These are phyloP conservation scores for Dacryopinax primogenitus DNA, from an alignment of 768 basidiomycete species.

Conservation along the genomic window DNA sequence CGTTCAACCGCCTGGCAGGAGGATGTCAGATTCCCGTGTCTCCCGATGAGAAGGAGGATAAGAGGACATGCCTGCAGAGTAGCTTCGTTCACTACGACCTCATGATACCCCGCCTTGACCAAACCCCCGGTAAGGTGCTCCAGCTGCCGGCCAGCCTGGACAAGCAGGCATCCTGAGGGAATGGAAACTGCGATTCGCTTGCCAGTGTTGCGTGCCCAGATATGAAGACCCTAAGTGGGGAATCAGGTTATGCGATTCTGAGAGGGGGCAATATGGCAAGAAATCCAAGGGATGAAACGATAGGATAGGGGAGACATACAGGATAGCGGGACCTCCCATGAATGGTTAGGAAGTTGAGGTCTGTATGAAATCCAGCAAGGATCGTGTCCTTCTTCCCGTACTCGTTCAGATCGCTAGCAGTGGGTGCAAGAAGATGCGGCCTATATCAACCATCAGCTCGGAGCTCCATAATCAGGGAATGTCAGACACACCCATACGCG, in stretches of 20 bases:
- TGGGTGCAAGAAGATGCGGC: conserved; percentile 83
- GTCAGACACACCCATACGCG: conserved; percentile 65
- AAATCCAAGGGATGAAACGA: no score
- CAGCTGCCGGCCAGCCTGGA: conserved; percentile 92
- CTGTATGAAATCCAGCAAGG: conserved; percentile 86
- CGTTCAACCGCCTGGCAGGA: background rate
- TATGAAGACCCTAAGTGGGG: conserved; percentile 51
- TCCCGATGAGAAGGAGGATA: background rate
- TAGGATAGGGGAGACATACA: background rate
- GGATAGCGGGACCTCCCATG: conserved; percentile 26
- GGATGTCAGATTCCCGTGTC: background rate
- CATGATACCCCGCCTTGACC: conserved; percentile 87
- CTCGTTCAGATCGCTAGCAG: conserved; percentile 75
- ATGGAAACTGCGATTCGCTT: conserved; percentile 80
- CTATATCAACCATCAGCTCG: conserved; percentile 27
- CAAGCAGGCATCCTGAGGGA: conserved; percentile 69
- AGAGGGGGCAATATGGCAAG: conserved; percentile 18
- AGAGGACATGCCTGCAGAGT: conserved; percentile 48
- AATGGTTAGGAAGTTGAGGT: conserved; percentile 67
- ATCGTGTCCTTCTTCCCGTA: conserved; percentile 71
- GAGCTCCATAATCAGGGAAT: background rate
- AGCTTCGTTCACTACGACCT: conserved; percentile 77
- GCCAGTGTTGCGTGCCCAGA: conserved; percentile 91
- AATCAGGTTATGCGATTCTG: conserved; percentile 68
- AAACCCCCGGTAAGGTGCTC: conserved; percentile 63